Evolutionary conservation across 148 eudicot species (phyloP), one percentile per base, ranked within the genome.

Genomic region (Chenopodium suecicum): DNA sequence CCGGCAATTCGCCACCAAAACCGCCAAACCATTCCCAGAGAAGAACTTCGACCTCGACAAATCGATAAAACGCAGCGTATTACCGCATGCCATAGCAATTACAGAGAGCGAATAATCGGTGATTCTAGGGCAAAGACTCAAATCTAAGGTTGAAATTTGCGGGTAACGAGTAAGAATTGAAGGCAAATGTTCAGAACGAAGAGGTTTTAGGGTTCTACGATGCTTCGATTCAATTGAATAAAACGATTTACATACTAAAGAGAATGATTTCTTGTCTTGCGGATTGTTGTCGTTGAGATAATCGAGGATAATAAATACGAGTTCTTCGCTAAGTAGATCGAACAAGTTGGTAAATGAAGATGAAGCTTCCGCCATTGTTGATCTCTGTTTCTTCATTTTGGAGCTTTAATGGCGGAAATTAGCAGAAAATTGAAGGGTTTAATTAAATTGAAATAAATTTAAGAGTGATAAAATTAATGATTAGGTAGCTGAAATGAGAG

Each of bases 61-160:
- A 80, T 95, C 88, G 48, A 95, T 75, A 1, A 88, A 88, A 7
- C 80, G 87, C 62, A 95, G 75, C 58, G 78, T 67, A 4, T 79
- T 76, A 37, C 67, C 76, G 23, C 86, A 88, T 1, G 20, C n/a
- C 16, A 66, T 19, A 0, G 90, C 62, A 4, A 88, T 75, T 20
- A 82, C 23, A 0, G 80, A 65, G 9, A 95, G 89, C 0, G 90
- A 75, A 4, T 12, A 13, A 78, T 95, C 97, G 27, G 97, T 90
- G 14, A 93, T 46, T 16, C 94, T 82, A 7, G 98, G 98, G 37
- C 98, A 95, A 22, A 92, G 84, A 14, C 97, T 87, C 22, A 95
- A 87, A 75, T 95, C 91, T 14, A 95, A 83, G 8, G 71, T 66
- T 3, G 89, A 70, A 4, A 90, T 60, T 29, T 48, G 23, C 0